Evolutionary conservation across 2,329 filamentous ascomycete species (phyloP).

Genomic region (Paecilomyces formosus): DNA sequence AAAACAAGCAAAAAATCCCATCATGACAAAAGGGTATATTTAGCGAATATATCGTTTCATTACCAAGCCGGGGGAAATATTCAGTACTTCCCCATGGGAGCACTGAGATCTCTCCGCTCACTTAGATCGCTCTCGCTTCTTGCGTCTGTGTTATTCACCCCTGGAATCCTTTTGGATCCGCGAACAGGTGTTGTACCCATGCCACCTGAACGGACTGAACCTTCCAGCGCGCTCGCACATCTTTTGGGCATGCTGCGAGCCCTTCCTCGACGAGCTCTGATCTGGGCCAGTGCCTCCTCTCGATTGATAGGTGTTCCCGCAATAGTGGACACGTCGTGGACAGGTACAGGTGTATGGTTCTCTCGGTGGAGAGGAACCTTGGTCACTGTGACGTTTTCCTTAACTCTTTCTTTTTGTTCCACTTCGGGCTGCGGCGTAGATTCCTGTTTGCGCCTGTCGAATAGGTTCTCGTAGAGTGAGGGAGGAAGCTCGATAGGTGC

Average conservation of each 20-base stretch:
- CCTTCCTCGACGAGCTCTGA: conserved; percentile 39
- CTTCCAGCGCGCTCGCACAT: conserved; percentile 33
- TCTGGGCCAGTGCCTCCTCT: conserved; percentile 43
- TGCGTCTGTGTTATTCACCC: conserved; percentile 20
- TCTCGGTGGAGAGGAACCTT: conserved; percentile 25
- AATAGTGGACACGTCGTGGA: conserved; percentile 19
- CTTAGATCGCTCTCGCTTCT: conserved; percentile 19
- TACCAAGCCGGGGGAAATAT: not conserved
- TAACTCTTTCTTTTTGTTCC: conserved; percentile 2
- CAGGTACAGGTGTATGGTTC: conserved; percentile 8
- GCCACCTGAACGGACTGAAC: conserved; percentile 17
- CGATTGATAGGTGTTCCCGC: conserved; percentile 39
- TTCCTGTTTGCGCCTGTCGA: not conserved
- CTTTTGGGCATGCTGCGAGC: conserved; percentile 35
- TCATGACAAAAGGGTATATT: not conserved
- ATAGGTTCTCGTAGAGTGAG: not conserved
- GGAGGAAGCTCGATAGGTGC: not conserved
- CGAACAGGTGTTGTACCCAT: conserved; percentile 18
- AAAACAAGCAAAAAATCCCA: not conserved
- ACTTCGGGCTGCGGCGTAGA: not conserved
- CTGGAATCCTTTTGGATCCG: conserved; percentile 24
- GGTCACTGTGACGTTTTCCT: conserved; percentile 18
- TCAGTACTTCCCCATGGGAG: conserved; percentile 26
- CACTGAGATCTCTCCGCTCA: conserved; percentile 29
- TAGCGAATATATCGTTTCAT: not conserved